Conservation (phyloP, 164 flowering plant species). For the Sextonia rubra region DNA sequence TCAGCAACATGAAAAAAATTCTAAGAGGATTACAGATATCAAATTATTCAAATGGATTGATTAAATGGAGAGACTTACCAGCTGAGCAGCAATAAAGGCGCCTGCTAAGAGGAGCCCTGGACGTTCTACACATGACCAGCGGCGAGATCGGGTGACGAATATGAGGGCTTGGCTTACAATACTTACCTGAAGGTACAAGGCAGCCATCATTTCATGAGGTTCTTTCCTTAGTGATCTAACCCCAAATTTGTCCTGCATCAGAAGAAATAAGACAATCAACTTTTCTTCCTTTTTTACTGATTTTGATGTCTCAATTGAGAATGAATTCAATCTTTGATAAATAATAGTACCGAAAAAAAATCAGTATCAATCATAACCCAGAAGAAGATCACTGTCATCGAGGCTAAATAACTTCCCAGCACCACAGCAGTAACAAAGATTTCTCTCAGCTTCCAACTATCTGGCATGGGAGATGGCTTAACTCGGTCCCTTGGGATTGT, state of each 20-base stretch:
- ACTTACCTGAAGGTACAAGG: constrained; percentile 94
- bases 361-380: constrained; percentile 65
- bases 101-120: constrained; percentile 66
- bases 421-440: constrained; percentile 87
- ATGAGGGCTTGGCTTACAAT: constrained; percentile 92
- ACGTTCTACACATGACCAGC: constrained; percentile 85
- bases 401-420: constrained; percentile 83
- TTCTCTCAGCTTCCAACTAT: constrained; percentile 93
- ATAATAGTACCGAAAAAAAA: constrained; percentile 41
- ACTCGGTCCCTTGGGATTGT: constrained; percentile 95
- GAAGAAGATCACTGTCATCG: constrained; percentile 91
- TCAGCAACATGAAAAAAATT: no score
- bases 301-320: no score
- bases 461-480: constrained; percentile 93
- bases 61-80: constrained; percentile 40
- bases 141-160: constrained; percentile 84
- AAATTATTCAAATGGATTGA: not conserved
- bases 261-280: no score
- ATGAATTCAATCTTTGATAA: no score
- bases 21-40: no score
- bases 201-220: constrained; percentile 67
- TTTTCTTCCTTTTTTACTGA: no score
- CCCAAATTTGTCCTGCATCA: constrained; percentile 58
- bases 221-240: constrained; percentile 39
- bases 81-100: constrained; percentile 72